These are phyloP conservation scores for Tripterygium wilfordii DNA, from an alignment of 177 flowering plant species.

Conservation along the genomic window DNA sequence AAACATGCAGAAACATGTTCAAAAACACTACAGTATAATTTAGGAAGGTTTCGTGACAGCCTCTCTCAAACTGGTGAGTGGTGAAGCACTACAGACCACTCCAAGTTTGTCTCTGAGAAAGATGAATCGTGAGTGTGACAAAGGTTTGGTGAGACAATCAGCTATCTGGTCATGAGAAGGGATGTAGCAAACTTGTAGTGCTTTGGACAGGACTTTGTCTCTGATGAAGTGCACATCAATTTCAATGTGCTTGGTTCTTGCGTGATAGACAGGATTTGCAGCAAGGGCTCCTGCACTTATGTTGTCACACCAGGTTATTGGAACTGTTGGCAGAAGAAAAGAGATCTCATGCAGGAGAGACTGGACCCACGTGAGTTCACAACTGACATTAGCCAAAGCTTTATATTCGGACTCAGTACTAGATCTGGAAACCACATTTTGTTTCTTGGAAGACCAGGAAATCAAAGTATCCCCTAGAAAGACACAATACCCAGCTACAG, in stretches of 20 bases:
- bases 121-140: no score
- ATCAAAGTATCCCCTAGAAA: constrained; percentile 1
- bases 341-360: neutral
- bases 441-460: neutral
- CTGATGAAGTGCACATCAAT: no score
- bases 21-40: no score
- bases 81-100: no score
- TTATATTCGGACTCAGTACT: neutral
- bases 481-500: constrained; percentile 1
- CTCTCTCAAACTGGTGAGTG: no score
- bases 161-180: no score
- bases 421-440: neutral
- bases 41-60: no score
- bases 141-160: no score
- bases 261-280: neutral
- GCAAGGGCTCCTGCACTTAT: neutral
- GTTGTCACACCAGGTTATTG: neutral
- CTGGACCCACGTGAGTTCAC: neutral
- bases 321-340: neutral
- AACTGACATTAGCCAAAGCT: neutral
- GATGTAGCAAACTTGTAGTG: no score
- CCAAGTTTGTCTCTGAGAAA: no score
- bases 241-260: neutral
- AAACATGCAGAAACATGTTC: no score
- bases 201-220: no score